These are phyloP conservation scores for Pestalotiopsis sp. DNA, from an alignment of 2,329 filamentous ascomycete species.

Conservation along the genomic window DNA sequence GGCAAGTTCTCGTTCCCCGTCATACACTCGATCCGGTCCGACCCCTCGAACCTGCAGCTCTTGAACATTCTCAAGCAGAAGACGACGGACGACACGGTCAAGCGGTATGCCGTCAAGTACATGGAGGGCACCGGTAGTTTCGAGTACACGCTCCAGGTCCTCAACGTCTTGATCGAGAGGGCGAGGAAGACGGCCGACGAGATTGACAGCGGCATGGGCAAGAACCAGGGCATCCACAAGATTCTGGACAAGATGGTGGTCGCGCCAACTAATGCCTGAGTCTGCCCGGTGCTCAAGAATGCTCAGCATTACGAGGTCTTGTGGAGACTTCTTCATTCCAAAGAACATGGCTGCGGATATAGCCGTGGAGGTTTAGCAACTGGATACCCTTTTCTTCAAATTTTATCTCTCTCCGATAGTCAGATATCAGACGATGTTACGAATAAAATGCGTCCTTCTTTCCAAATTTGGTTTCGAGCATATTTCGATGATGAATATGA, in stretches of 20 bases:
- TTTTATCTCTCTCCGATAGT: background rate
- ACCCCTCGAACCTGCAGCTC: slow-evolving; percentile 75
- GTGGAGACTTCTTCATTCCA: background rate
- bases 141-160: slow-evolving; percentile 75
- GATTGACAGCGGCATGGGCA: slow-evolving; percentile 63
- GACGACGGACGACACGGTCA: slow-evolving; percentile 83
- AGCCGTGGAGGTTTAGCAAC: slow-evolving; percentile 9
- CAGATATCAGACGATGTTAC: background rate
- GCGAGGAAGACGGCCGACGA: slow-evolving; percentile 65
- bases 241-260: slow-evolving; percentile 70
- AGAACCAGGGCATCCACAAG: slow-evolving; percentile 59
- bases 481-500: no score
- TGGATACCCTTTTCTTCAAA: slow-evolving; percentile 16
- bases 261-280: background rate
- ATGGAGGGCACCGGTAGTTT: slow-evolving; percentile 93
- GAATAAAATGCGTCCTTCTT: background rate
- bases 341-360: background rate
- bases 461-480: background rate
- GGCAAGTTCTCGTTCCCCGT: slow-evolving; percentile 97
- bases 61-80: slow-evolving; percentile 93
- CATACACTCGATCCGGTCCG: slow-evolving; percentile 85
- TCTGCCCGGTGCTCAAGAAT: background rate
- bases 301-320: background rate
- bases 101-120: slow-evolving; percentile 86
- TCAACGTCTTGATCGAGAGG: slow-evolving; percentile 65